Base-by-base conservation (phyloP, 2,329 filamentous ascomycete species). In the Colletotrichum sp. region DNA sequence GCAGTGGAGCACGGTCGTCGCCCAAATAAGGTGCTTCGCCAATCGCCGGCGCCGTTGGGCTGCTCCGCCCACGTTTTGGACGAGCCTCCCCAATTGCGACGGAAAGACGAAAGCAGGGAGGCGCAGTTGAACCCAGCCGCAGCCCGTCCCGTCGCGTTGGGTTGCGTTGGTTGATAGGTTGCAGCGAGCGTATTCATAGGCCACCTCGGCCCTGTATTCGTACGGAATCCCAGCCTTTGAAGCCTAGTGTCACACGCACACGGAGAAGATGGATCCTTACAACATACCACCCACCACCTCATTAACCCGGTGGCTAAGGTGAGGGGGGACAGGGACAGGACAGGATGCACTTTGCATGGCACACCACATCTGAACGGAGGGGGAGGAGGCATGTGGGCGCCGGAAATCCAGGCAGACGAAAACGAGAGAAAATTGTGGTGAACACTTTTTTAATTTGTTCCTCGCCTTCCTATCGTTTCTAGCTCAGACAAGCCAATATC, bases 31-130 rank as follows among this genome's bases (percentile, higher is more conserved):
- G 24, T 67, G 21, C 36, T 13, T 64, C 70, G 57, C 70, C 73
- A 75, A 73, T 75, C 57, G 73, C 43, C 58, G 73, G 34, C 63
- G 43, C 57, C 64, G 63, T 73, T 75, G 66, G 67, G 57, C 72
- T 21, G 69, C 64, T 72, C 70, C 69, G 73, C 73, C 69, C 64
- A 71, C 43, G 43, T 52, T 57, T 75, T 72, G 69, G 58, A 68
- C 34, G 26, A 67, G 32, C 63, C 69, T 66, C 57, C 52, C 67
- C 72, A 72, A 38, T 68, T 68, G 67, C 60, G 58, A 66, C 58
- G 58, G 64, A 69, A 73, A 70, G 58, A 66, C 58, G 64, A 73
- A 73, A 73, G 73, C 70, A 68, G 52, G 73, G 73, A 73, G 73
- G 73, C 73, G 73, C 73, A 75, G 73, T 61, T 61, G 26, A 36